Evolutionary conservation across 805 yeast species (phyloP), one percentile per base, ranked within the genome.

Genomic region (Starmerella powellii): DNA sequence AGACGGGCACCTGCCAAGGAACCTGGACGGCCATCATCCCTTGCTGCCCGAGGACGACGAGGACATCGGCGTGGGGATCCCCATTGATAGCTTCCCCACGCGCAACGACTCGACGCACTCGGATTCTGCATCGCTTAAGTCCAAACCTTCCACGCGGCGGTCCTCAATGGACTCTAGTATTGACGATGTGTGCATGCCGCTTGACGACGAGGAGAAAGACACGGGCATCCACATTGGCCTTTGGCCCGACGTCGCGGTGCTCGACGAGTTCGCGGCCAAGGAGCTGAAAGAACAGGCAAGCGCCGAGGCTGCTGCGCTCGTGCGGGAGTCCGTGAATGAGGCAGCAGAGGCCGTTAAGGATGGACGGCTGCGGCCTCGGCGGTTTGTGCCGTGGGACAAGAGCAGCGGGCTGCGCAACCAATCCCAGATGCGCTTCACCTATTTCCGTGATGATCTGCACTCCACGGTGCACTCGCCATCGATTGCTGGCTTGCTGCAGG

Each of bases 401-500:
- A 47, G 17, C 36, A 40, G 26, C 34, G 48, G 31, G 37, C 42
- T 38, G 42, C 52, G 45, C 23, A 21, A 45, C 13, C 47, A 37
- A 40, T 36, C 70, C 69, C 13, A 75, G 72, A 47, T 77, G 76
- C 58, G 97, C 49, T 88, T 83, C 64, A 85, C 97, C 0, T 88
- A 88, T 57, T 88, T 91, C 62, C 70, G 97, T 50, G 95, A 86
- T 49, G 93, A 85, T 55, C 61, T 88, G 50, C 81, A 79, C 13
- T 76, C 85, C n/a, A 87, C 97, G 0, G 74, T 87, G 19, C 96
- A 87, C 60, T 76, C 95, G 0, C 85, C 94, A 2, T 78, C 83
- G 4, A 78, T 87, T 20, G 79, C 93, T 3, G 95, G 95, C 0
- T 64, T 87, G 18, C 56, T 80, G 28, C 78, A 75, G 53, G 74